phyloP scores from a whole-genome alignment of 257 asterid species.

The Solanum ossicruentum region DNA sequence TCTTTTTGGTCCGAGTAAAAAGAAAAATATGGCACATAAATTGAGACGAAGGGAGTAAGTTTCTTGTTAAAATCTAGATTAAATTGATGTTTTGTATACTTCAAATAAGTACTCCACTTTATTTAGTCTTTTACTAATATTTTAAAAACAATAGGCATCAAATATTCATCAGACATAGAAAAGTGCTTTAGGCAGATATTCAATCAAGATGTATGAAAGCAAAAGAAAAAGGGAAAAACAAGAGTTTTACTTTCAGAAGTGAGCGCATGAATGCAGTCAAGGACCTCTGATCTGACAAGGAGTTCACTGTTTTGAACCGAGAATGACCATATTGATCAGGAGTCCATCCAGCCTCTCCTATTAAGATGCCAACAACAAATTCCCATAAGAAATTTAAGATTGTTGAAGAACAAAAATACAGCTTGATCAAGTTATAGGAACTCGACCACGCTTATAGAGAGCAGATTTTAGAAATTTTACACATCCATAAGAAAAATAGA shows the following conservation, averaged over 20 bases:
- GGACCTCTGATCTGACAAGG: slow-evolving; percentile 69
- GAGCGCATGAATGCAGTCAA: slow-evolving; percentile 89
- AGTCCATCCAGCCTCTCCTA: slow-evolving; percentile 98
- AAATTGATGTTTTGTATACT: background rate
- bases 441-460: background rate
- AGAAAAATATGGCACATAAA: background rate
- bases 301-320: slow-evolving; percentile 48
- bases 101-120: background rate
- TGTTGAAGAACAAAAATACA: background rate
- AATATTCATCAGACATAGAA: background rate
- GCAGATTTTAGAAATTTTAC: background rate
- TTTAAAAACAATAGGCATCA: background rate
- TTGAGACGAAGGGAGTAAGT: background rate
- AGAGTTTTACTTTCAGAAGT: slow-evolving; percentile 52
- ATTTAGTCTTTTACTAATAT: background rate
- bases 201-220: background rate
- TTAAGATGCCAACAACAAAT: slow-evolving; percentile 14
- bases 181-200: background rate
- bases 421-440: background rate
- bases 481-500: background rate
- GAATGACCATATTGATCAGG: slow-evolving; percentile 95
- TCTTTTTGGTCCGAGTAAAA: background rate
- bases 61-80: background rate
- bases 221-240: background rate
- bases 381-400: slow-evolving; percentile 7